Evolutionary conservation across 1,284 basidiomycete genomes (phyloP), one percentile per base, ranked within the genome.

Genomic region (Puccinia triticina): DNA sequence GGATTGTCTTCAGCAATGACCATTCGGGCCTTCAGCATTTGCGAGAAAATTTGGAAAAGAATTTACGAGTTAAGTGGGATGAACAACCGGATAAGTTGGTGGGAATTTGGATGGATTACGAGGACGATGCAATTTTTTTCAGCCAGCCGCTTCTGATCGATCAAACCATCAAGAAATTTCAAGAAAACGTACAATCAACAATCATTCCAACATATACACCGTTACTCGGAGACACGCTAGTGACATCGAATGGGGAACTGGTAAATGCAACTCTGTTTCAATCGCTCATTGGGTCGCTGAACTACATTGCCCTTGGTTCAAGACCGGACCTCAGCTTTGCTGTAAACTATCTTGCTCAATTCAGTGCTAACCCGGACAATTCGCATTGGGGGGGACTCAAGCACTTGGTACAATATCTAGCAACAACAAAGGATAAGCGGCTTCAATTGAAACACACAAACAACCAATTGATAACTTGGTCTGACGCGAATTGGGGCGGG

Each of bases 1-100:
- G n/a, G n/a, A n/a, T 69, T 26, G 66, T 69, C 34, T 34, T 43
- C 66, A 69, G 66, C 34, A 43, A 69, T 23, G 34, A 69, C 26
- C 11, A 37, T 23, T 10, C 7, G 7, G 5, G 5, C 7, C 26
- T 69, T 12, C 7, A 69, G 7, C 23, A 69, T 8, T 23, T 69
- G 5, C 12, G 40, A 23, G 7, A 5, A 23, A 43, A 69, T 43
- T 29, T 69, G 7, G 40, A 69, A 69, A 69, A 32, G 4, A 69
- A 14, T 69, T 23, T 69, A 10, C 32, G 40, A 23, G 21, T 69
- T 7, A 69, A 69, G 34, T 69, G 66, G 66, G 66, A 26, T 69
- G 4, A 10, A 34, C 4, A 37, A 37, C 32, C 40, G 4, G 40
- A 43, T 12, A 34, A 69, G 34, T 10, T 69, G 5, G 66, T 69